Percentiles rank a stretch among this genome's conserved stretches.
Conservation (phyloP, 176 grass and related monocot genomes). For the Hordeum marinum region DNA sequence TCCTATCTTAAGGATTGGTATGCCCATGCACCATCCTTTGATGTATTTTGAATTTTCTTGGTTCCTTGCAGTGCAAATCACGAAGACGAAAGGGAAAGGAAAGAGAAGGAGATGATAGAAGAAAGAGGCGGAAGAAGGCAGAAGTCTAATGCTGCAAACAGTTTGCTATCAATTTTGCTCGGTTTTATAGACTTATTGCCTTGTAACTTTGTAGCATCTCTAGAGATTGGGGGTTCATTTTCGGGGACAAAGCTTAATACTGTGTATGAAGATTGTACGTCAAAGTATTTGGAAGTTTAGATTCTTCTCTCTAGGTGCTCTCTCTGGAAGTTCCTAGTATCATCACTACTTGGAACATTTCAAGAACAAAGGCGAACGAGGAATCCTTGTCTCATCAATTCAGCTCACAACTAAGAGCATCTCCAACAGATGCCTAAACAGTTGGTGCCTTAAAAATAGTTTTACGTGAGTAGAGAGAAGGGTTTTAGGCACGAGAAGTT, state of each 20-base stretch:
- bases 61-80: slow-evolving; percentile 51
- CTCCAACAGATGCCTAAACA: too few relatives aligned
- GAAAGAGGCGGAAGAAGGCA: slow-evolving; percentile 54
- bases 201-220: background rate
- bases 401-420: background rate
- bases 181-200: slow-evolving; percentile 4
- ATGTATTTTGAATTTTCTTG: slow-evolving; percentile 24
- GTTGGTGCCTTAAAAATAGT: too few relatives aligned
- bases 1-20: background rate
- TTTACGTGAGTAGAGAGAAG: too few relatives aligned
- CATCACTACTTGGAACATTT: background rate
- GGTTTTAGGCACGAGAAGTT: too few relatives aligned
- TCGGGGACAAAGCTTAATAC: background rate
- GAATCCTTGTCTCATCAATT: background rate
- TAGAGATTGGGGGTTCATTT: background rate
- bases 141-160: slow-evolving; percentile 19
- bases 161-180: background rate
- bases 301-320: background rate
- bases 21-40: background rate
- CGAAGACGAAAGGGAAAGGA: slow-evolving; percentile 34
- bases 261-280: background rate
- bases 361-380: background rate
- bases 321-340: background rate
- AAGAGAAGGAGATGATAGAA: slow-evolving; percentile 33
- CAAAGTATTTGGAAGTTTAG: background rate